A percentile compares a stretch with the other conserved stretches of the same genome.
These are phyloP conservation scores for Penicillium sumatraense DNA, from an alignment of 2,329 filamentous ascomycete genomes.

Conservation along the genomic window DNA sequence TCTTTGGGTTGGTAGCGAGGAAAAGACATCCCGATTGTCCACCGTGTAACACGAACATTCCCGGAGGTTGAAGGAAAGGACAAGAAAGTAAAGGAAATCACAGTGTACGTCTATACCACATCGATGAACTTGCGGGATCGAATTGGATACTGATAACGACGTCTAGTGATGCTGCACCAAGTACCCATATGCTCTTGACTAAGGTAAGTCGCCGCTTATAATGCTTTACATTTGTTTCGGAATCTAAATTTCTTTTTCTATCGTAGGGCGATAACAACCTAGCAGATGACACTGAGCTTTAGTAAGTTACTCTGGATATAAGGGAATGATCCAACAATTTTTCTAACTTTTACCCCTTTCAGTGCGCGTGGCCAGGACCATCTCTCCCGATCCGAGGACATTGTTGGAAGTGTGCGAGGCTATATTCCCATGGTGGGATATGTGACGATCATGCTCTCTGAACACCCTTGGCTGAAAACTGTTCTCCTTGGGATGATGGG, in stretches of 20 bases:
- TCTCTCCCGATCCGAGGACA: constrained; percentile 78
- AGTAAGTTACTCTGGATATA: neutral
- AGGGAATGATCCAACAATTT: constrained; percentile 57
- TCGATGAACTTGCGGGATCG: neutral
- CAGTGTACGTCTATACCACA: constrained; percentile 29
- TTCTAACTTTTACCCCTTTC: neutral
- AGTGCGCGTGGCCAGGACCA: constrained; percentile 80
- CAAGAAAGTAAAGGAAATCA: constrained; percentile 41
- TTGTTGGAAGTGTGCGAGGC: constrained; percentile 88
- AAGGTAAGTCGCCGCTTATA: constrained; percentile 54
- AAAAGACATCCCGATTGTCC: constrained; percentile 98
- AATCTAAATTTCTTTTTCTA: constrained; percentile 4
- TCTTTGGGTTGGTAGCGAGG: constrained; percentile 33
- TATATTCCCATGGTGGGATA: constrained; percentile 97
- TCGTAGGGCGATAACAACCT: constrained; percentile 85
- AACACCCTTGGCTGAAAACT: constrained; percentile 96
- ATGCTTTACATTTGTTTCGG: neutral
- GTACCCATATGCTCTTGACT: constrained; percentile 71
- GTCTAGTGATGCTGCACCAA: constrained; percentile 28
- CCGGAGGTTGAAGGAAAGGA: constrained; percentile 47
- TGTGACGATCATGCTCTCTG: constrained; percentile 92
- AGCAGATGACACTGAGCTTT: constrained; percentile 83
- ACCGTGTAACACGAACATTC: constrained; percentile 79
- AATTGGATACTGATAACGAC: constrained; percentile 4
- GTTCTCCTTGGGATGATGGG: constrained; percentile 96